A percentile compares a stretch with the other conserved stretches of the same genome.
Evolutionary conservation across 345 rosid genomes (phyloP).

Genomic region (Kernera saxatilis): DNA sequence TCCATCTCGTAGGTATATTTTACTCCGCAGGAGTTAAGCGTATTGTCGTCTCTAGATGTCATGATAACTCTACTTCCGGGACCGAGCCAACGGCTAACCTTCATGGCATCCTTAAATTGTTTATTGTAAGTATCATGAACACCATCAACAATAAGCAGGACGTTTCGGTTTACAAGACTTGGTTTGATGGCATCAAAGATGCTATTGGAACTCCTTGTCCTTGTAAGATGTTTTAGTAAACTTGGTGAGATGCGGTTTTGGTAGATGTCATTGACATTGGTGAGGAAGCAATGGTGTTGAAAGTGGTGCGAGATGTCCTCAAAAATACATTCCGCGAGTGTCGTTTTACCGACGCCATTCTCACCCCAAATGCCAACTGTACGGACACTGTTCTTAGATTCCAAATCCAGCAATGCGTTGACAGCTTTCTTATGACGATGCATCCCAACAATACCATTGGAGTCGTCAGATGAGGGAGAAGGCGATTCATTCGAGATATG

Average conservation of each 20-base stretch:
- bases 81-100: background rate
- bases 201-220: background rate
- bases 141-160: background rate
- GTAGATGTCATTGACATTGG: background rate
- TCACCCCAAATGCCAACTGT: background rate
- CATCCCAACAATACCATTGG: background rate
- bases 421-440: background rate
- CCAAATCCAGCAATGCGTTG: background rate
- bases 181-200: background rate
- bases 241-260: constrained; percentile 1
- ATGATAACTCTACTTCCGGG: background rate
- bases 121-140: background rate
- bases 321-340: background rate
- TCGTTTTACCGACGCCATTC: background rate
- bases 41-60: background rate
- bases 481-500: background rate
- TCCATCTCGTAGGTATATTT: too few species aligned
- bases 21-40: too few species aligned
- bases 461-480: background rate
- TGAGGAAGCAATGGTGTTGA: background rate
- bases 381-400: background rate
- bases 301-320: background rate
- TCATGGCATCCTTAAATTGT: background rate
- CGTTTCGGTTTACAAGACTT: background rate
- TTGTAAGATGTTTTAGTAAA: background rate